These are phyloP conservation scores for Kwoniella dendrophila DNA, from an alignment of 768 basidiomycete genomes.

Conservation along the genomic window DNA sequence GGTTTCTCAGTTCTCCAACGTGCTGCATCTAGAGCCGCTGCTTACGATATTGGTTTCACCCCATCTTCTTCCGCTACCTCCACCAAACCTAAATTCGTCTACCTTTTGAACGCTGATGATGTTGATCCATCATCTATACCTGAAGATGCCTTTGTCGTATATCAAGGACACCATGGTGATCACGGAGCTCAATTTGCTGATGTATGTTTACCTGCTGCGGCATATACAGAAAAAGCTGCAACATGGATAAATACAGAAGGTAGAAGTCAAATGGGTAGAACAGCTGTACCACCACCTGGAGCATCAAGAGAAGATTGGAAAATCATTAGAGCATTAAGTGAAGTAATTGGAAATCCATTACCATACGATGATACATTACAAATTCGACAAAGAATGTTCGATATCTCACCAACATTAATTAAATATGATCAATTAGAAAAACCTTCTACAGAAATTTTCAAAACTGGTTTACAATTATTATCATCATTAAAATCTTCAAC, in stretches of 20 bases:
- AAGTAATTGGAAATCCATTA: constrained; percentile 74
- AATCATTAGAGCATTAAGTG: constrained; percentile 88
- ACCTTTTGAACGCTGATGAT: constrained; percentile 95
- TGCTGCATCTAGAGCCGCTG: constrained; percentile 84
- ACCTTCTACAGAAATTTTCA: constrained; percentile 73
- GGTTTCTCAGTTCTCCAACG: constrained; percentile 91
- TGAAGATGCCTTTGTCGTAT: constrained; percentile 90
- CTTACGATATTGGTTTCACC: constrained; percentile 92
- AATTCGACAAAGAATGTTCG: constrained; percentile 93
- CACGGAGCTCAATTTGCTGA: constrained; percentile 96
- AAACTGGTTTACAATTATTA: constrained; percentile 68
- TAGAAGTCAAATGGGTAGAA: constrained; percentile 81
- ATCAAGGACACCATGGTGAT: constrained; percentile 98
- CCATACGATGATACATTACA: constrained; percentile 86
- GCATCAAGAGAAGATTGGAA: constrained; percentile 97
- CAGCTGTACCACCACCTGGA: constrained; percentile 92
- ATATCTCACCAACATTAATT: constrained; percentile 85
- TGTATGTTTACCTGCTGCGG: constrained; percentile 86
- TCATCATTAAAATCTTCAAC: constrained; percentile 59
- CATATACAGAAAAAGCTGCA: constrained; percentile 86
- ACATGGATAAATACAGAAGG: constrained; percentile 99
- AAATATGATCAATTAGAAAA: constrained; percentile 79
- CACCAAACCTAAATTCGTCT: constrained; percentile 88
- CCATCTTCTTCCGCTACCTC: constrained; percentile 75
- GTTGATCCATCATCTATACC: constrained; percentile 85